Evolutionary conservation across 2,329 filamentous ascomycete species (phyloP).

Genomic region (Aspergillus pseudotamarii): DNA sequence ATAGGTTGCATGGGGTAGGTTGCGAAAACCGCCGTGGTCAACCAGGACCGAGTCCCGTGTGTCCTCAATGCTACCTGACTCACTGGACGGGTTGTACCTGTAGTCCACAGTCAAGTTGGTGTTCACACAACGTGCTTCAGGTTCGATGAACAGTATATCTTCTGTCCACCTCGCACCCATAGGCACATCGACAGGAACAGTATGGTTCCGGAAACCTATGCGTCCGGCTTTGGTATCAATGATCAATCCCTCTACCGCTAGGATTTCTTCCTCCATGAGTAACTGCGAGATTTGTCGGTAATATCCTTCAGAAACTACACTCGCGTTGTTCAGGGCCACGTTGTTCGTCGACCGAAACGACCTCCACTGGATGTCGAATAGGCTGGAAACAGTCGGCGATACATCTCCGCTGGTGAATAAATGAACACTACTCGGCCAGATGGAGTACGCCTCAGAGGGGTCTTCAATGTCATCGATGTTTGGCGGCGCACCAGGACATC

Average conservation of each 20-base stretch:
- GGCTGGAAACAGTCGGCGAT: not conserved
- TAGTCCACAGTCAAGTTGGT: not conserved
- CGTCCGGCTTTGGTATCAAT: not conserved
- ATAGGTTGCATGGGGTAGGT: not conserved
- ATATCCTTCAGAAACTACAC: not conserved
- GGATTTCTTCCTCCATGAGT: not conserved
- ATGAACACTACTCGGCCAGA: no score
- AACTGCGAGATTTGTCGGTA: not conserved
- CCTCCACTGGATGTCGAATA: not conserved
- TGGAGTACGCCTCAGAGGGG: no score
- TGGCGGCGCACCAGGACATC: no score
- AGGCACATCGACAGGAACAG: not conserved
- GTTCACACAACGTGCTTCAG: not conserved
- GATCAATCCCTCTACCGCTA: not conserved
- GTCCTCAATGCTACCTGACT: not conserved
- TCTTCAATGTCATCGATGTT: no score
- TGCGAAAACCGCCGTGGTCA: not conserved
- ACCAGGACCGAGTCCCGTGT: not conserved
- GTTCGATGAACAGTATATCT: conserved; percentile 2
- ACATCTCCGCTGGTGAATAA: no score
- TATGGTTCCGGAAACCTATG: conserved; percentile 4
- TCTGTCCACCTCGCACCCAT: not conserved
- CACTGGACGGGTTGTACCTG: not conserved
- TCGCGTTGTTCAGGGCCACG: not conserved
- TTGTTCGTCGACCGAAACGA: not conserved